phyloP scores from a whole-genome alignment of 768 basidiomycete genomes.

The Thelephora aurantiotincta region DNA sequence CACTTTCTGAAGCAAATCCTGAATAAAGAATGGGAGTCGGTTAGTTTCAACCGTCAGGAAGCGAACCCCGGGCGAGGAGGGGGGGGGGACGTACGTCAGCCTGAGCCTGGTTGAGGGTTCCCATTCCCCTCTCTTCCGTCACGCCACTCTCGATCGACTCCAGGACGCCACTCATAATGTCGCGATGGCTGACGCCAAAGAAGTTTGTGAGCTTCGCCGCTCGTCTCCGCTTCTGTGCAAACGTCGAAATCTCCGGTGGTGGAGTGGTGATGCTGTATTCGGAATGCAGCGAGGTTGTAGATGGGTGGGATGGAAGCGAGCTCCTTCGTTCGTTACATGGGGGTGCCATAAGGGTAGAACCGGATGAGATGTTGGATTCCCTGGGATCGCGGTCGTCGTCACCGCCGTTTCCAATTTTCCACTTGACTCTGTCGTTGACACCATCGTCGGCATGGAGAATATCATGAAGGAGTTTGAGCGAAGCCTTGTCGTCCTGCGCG shows the following conservation, averaged over 20 bases:
- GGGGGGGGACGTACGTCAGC: conserved; percentile 39
- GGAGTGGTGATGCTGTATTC: conserved; percentile 25
- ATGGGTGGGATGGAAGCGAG: conserved; percentile 54
- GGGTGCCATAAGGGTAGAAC: conserved; percentile 1
- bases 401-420: conserved; percentile 13
- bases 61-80: too few relatives aligned
- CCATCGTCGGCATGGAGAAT: conserved; percentile 31
- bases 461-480: conserved; percentile 61
- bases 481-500: conserved; percentile 57
- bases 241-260: conserved; percentile 31
- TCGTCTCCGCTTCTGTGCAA: conserved; percentile 57
- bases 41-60: background rate
- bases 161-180: conserved; percentile 61
- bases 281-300: conserved; percentile 43
- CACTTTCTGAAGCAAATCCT: conserved; percentile 31
- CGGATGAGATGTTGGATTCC: background rate
- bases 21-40: too few relatives aligned
- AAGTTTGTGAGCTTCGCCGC: conserved; percentile 80
- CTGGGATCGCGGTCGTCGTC: conserved; percentile 5
- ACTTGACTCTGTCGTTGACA: conserved; percentile 8
- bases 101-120: conserved; percentile 53
- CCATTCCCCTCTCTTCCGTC: conserved; percentile 50
- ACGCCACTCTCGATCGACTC: conserved; percentile 71
- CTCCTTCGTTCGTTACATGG: conserved; percentile 33
- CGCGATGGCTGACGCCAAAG: conserved; percentile 78